Evolutionary conservation across 2,329 filamentous ascomycete genomes (phyloP).

Genomic region (Aspergillus bombycis): DNA sequence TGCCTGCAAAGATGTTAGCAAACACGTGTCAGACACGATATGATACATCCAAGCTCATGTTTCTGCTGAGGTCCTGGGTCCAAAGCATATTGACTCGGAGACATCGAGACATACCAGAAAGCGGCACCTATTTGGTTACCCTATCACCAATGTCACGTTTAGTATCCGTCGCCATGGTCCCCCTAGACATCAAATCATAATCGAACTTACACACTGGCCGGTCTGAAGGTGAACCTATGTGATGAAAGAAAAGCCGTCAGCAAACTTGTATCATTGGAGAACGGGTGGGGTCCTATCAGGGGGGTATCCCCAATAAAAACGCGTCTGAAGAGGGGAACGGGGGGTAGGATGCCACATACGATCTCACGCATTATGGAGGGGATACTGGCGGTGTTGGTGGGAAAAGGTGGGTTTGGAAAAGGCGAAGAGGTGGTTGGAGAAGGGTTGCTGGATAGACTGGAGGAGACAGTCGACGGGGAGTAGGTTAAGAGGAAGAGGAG

Average conservation of each 20-base stretch:
- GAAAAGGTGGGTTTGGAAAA: slow-evolving; percentile 20
- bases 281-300: slow-evolving; percentile 39
- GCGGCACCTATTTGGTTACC: slow-evolving; percentile 99
- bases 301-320: slow-evolving; percentile 35
- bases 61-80: not conserved
- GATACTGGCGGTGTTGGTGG: slow-evolving; percentile 18
- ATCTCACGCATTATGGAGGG: slow-evolving; percentile 72
- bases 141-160: slow-evolving; percentile 54
- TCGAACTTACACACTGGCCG: slow-evolving; percentile 89
- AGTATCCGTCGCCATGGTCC: slow-evolving; percentile 21
- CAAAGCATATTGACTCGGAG: not conserved
- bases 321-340: slow-evolving; percentile 33
- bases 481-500: slow-evolving; percentile 20
- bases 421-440: slow-evolving; percentile 15
- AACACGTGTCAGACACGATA: not conserved
- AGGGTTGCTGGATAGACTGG: slow-evolving; percentile 19
- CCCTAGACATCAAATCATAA: slow-evolving; percentile 5
- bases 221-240: slow-evolving; percentile 98
- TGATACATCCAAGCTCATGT: not conserved
- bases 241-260: slow-evolving; percentile 50
- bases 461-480: slow-evolving; percentile 26
- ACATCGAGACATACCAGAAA: slow-evolving; percentile 74
- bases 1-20: slow-evolving; percentile 62
- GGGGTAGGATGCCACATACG: slow-evolving; percentile 53
- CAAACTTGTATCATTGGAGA: slow-evolving; percentile 27